phyloP scores from a whole-genome alignment of 2,329 filamentous ascomycete species.

The Pseudogymnoascus sp. region DNA sequence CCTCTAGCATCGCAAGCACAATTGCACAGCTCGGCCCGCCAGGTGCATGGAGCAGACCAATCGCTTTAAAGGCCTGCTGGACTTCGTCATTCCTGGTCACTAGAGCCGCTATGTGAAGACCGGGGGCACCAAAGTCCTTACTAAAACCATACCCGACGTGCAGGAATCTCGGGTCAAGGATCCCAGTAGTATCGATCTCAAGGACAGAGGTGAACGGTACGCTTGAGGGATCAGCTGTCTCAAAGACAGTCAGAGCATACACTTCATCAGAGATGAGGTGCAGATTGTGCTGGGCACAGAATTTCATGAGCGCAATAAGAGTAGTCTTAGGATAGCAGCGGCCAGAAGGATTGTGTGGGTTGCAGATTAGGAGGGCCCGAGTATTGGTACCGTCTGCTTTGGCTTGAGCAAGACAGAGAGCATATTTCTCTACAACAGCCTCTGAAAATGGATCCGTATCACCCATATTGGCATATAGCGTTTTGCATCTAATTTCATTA shows the following conservation, averaged over 20 bases:
- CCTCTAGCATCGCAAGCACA: slow-evolving; percentile 37
- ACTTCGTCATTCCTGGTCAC: slow-evolving; percentile 28
- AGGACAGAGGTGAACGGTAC: slow-evolving; percentile 40
- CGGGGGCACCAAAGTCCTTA: slow-evolving; percentile 37
- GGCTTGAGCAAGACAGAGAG: slow-evolving; percentile 29
- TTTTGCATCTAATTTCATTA: neutral
- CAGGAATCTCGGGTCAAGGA: slow-evolving; percentile 38
- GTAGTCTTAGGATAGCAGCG: slow-evolving; percentile 19
- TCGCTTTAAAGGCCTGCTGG: slow-evolving; percentile 29
- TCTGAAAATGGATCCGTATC: slow-evolving; percentile 31
- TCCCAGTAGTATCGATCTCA: slow-evolving; percentile 33
- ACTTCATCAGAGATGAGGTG: slow-evolving; percentile 43
- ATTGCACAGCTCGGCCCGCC: slow-evolving; percentile 37
- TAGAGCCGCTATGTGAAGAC: slow-evolving; percentile 31
- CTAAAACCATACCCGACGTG: slow-evolving; percentile 31
- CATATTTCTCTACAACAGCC: slow-evolving; percentile 29
- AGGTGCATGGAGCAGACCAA: slow-evolving; percentile 39
- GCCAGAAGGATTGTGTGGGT: slow-evolving; percentile 27
- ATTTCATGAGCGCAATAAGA: slow-evolving; percentile 25
- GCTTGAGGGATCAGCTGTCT: slow-evolving; percentile 27
- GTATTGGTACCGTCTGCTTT: slow-evolving; percentile 27
- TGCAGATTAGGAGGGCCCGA: slow-evolving; percentile 33
- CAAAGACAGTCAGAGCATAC: slow-evolving; percentile 38
- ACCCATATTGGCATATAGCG: slow-evolving; percentile 26
- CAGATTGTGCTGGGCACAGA: slow-evolving; percentile 36